A percentile compares a stretch with the other conserved stretches of the same genome.
Evolutionary conservation across 768 basidiomycete genomes (phyloP).

Genomic region (Rhodotorula taiwanensis): DNA sequence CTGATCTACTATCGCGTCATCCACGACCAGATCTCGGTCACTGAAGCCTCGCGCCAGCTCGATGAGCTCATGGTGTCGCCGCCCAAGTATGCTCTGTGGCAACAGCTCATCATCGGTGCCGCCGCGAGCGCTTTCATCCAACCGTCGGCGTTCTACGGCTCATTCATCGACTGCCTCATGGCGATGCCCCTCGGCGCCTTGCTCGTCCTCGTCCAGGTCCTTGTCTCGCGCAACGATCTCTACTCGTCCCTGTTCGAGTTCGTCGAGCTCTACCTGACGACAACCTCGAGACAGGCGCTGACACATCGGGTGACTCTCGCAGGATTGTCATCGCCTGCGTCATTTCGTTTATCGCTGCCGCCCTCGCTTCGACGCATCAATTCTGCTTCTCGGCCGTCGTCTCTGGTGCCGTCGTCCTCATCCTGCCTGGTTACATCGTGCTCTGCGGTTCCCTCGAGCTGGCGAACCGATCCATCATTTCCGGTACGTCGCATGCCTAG

Average conservation of each 20-base stretch:
- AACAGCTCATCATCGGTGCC: constrained; percentile 64
- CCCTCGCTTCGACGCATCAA: constrained; percentile 58
- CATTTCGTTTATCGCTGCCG: constrained; percentile 71
- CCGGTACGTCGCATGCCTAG: constrained; percentile 55
- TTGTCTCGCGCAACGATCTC: constrained; percentile 61
- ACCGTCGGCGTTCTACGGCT: constrained; percentile 57
- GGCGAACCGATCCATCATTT: constrained; percentile 72
- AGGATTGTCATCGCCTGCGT: constrained; percentile 72
- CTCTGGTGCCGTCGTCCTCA: constrained; percentile 68
- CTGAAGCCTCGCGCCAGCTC: constrained; percentile 63
- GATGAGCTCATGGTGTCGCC: constrained; percentile 64
- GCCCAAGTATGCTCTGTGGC: constrained; percentile 50
- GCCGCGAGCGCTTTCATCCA: constrained; percentile 43
- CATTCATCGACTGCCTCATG: constrained; percentile 67
- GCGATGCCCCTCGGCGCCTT: constrained; percentile 69
- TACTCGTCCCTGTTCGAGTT: constrained; percentile 74
- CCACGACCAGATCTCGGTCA: constrained; percentile 69
- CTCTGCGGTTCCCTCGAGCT: constrained; percentile 47
- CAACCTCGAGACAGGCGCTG: constrained; percentile 1
- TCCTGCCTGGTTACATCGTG: constrained; percentile 61
- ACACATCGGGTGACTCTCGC: background rate
- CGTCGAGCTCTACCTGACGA: background rate
- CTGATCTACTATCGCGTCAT: constrained; percentile 45
- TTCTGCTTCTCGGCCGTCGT: constrained; percentile 79
- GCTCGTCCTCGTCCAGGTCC: constrained; percentile 63